phyloP scores from a whole-genome alignment of 2,329 filamentous ascomycete species.

The Seiridium cupressi region DNA sequence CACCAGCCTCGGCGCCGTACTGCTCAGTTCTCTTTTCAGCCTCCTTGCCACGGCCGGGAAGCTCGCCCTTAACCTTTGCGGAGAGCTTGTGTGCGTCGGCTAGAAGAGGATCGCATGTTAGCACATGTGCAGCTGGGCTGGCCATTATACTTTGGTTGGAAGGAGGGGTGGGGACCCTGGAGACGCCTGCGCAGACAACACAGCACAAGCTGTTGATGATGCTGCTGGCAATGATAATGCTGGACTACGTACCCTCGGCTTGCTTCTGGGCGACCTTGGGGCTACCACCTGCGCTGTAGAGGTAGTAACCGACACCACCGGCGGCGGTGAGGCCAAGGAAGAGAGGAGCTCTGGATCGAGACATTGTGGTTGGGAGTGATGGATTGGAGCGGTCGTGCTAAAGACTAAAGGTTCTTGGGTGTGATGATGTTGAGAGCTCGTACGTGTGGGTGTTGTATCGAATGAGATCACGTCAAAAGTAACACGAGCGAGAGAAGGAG shows the following conservation, averaged over 20 bases:
- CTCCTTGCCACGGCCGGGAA: slow-evolving; percentile 62
- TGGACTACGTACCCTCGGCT: slow-evolving; percentile 65
- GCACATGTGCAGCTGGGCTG: neutral
- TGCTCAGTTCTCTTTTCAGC: slow-evolving; percentile 64
- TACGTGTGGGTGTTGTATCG: neutral
- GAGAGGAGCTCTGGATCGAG: slow-evolving; percentile 44
- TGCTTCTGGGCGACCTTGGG: slow-evolving; percentile 82
- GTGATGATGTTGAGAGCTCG: neutral
- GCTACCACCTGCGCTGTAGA: slow-evolving; percentile 82
- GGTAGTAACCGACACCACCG: slow-evolving; percentile 79
- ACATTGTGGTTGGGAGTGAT: slow-evolving; percentile 34
- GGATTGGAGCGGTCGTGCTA: neutral
- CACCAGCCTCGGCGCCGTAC: slow-evolving; percentile 58
- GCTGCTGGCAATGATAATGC: slow-evolving; percentile 13
- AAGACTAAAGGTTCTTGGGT: neutral
- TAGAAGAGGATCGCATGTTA: slow-evolving; percentile 31
- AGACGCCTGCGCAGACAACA: no score
- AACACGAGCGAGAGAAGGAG: neutral
- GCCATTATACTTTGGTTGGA: no score
- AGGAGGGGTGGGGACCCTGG: no score
- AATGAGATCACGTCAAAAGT: neutral
- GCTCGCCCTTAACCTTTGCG: slow-evolving; percentile 62
- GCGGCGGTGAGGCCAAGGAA: slow-evolving; percentile 61
- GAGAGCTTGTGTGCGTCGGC: slow-evolving; percentile 74
- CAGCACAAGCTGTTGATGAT: no score